phyloP scores from a whole-genome alignment of 371 early-diverging fungal species.

The Mucor sp. region DNA sequence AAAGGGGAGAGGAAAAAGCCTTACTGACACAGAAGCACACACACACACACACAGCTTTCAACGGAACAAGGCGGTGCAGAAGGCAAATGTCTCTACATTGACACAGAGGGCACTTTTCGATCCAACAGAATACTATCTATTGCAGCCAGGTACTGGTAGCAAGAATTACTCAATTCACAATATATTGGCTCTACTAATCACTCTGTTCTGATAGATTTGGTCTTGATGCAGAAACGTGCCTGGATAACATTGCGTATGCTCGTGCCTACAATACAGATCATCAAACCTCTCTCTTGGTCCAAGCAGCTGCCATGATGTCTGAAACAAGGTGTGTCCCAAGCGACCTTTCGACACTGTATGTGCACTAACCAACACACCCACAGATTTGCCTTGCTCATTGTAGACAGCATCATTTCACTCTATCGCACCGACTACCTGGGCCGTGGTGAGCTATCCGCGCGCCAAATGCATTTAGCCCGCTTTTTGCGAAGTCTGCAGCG shows the following conservation, averaged over 20 bases:
- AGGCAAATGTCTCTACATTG: conserved; percentile 98
- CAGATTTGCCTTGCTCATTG: conserved; percentile 89
- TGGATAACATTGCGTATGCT: conserved; percentile 98
- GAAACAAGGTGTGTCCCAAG: conserved; percentile 61
- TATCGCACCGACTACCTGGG: conserved; percentile 99
- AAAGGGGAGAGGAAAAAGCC: too few relatives aligned
- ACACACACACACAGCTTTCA: conserved; percentile 65
- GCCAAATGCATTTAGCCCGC: conserved; percentile 97
- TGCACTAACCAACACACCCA: not conserved
- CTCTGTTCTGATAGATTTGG: conserved; percentile 49
- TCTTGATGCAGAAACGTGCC: conserved; percentile 85
- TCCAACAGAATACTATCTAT: conserved; percentile 91
- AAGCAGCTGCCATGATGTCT: conserved; percentile 98
- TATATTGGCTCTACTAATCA: too few relatives aligned
- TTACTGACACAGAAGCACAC: too few relatives aligned
- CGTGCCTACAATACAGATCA: conserved; percentile 99
- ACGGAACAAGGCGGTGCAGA: conserved; percentile 89
- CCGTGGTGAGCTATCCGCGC: conserved; percentile 96
- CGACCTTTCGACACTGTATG: too few relatives aligned
- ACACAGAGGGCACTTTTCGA: conserved; percentile 99
- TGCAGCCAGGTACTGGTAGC: conserved; percentile 89
- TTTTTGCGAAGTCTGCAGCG: conserved; percentile 91
- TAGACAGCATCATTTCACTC: conserved; percentile 96
- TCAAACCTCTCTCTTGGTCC: conserved; percentile 88
- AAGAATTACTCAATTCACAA: too few relatives aligned